Percentiles rank a stretch among this genome's conserved stretches.
These are phyloP conservation scores for Ophiostoma himal-ulmi DNA, from an alignment of 2,329 filamentous ascomycete species.

Conservation along the genomic window DNA sequence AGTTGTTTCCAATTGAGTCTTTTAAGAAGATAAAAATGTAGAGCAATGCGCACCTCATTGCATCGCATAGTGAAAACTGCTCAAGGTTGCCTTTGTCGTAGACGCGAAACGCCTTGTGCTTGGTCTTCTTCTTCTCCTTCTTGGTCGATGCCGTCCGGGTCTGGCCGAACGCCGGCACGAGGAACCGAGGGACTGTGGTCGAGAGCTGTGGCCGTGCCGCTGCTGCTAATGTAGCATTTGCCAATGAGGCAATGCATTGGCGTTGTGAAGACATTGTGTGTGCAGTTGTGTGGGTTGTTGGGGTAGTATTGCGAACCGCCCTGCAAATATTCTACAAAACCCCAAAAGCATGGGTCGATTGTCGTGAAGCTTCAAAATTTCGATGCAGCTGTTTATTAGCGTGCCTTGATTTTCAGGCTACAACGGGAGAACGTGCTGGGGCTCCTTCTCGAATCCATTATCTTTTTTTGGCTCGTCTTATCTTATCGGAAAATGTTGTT, in stretches of 20 bases:
- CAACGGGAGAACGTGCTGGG: neutral
- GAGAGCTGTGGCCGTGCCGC: slow-evolving; percentile 37
- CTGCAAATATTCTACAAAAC: slow-evolving; percentile 1
- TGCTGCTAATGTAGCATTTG: slow-evolving; percentile 43
- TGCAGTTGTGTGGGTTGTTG: slow-evolving; percentile 28
- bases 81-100: slow-evolving; percentile 62
- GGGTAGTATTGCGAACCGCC: neutral
- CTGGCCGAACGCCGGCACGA: slow-evolving; percentile 44
- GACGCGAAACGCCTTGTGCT: slow-evolving; percentile 59
- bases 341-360: neutral
- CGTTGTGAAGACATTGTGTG: slow-evolving; percentile 46
- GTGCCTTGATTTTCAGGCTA: slow-evolving; percentile 25
- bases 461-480: slow-evolving; percentile 18
- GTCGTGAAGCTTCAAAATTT: slow-evolving; percentile 21
- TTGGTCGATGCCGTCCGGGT: slow-evolving; percentile 48
- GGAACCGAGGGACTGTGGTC: slow-evolving; percentile 44
- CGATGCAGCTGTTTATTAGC: slow-evolving; percentile 20
- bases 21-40: neutral
- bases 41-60: slow-evolving; percentile 58
- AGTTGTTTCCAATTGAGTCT: neutral
- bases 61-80: slow-evolving; percentile 80
- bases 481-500: slow-evolving; percentile 24
- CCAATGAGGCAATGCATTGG: slow-evolving; percentile 51
- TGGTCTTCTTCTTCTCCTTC: slow-evolving; percentile 50
- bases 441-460: neutral